Evolutionary conservation across 2,329 filamentous ascomycete species (phyloP), one percentile per base, ranked within the genome.

Genomic region (Fusarium sp.): DNA sequence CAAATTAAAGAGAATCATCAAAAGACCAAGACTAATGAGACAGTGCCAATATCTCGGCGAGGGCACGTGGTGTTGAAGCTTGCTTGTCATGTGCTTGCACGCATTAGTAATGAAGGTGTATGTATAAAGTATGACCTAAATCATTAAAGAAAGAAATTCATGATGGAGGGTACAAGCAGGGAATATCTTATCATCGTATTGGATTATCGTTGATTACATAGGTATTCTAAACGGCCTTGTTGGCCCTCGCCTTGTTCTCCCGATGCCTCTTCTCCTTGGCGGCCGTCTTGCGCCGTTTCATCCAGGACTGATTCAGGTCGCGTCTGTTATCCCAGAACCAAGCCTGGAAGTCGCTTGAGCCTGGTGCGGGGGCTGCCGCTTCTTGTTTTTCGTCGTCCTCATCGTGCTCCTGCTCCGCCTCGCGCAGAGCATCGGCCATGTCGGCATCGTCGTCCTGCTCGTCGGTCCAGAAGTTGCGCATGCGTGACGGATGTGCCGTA

Each of bases 401-500:
- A 20, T 52, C 80, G 18, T 77, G 77, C 6, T 79, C 80, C 8
- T 81, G 79, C 0, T 71, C 77, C 24, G 74, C 77, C 16, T 76
- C 76, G 7, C 70, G 76, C 20, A 76, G 78, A 20, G 78, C 80
- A 13, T 81, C 80, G 20, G 78, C 79, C 18, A 77, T 80, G 9
- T 80, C 81, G 0, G 80, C 79, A 2, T 72, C 73, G 5, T 87
- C 81, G 1, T 82, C 80, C 3, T 81, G 79, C 1, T 81, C 80
- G 83, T 13, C 86, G 83, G 10, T 87, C 87, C 89, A 91, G 29
- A 92, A 86, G 72, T 87, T 85, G 78, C 92, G 92, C 66, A 86
- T 88, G 31, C 90, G 89, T 45, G 87, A 91, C 2, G 93, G 91
- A 69, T 95, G 91, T 2, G 94, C 94, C 0, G 96, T 98, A 80